Percentiles rank a stretch among this genome's conserved stretches.
Evolutionary conservation across 306 rosid genomes (phyloP).

Genomic region (Cicer bijugum): DNA sequence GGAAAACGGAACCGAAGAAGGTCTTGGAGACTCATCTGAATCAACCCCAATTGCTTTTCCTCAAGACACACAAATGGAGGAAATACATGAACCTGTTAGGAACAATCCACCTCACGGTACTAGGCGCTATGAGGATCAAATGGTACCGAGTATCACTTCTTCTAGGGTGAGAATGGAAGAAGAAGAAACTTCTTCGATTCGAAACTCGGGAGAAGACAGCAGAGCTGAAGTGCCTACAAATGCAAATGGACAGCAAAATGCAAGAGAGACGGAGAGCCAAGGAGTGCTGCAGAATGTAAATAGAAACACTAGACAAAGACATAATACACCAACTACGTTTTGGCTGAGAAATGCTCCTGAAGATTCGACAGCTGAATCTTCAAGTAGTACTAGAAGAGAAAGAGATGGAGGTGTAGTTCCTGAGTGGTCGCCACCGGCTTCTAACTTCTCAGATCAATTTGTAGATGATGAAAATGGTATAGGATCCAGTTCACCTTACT

Average conservation of each 20-base stretch:
- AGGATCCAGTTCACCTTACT: slow-evolving; percentile 69
- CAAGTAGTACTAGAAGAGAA: slow-evolving; percentile 79
- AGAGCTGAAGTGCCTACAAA: slow-evolving; percentile 87
- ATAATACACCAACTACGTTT: slow-evolving; percentile 43
- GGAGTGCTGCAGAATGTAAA: slow-evolving; percentile 50
- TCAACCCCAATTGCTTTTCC: slow-evolving; percentile 71
- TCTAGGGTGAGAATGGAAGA: slow-evolving; percentile 73
- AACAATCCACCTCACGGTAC: slow-evolving; percentile 51
- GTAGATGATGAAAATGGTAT: slow-evolving; percentile 80
- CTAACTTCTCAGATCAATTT: slow-evolving; percentile 77
- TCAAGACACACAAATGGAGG: slow-evolving; percentile 80
- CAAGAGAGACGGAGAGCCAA: slow-evolving; percentile 54
- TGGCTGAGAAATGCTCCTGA: slow-evolving; percentile 61
- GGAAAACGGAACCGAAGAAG: slow-evolving; percentile 90
- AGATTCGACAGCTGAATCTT: slow-evolving; percentile 87
- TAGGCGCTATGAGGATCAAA: slow-evolving; percentile 77
- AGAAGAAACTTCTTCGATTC: slow-evolving; percentile 69
- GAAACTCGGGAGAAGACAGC: slow-evolving; percentile 52
- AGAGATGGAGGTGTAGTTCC: slow-evolving; percentile 94
- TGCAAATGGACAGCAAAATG: slow-evolving; percentile 55
- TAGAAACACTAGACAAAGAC: slow-evolving; percentile 46
- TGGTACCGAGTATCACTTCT: slow-evolving; percentile 90
- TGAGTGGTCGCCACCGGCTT: slow-evolving; percentile 81
- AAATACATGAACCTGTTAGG: slow-evolving; percentile 65
- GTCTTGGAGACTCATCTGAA: slow-evolving; percentile 89